Percentiles rank a stretch among this genome's conserved stretches.
These are phyloP conservation scores for Atkinsonella hypoxylon DNA, from an alignment of 2,329 filamentous ascomycete genomes.

Conservation along the genomic window DNA sequence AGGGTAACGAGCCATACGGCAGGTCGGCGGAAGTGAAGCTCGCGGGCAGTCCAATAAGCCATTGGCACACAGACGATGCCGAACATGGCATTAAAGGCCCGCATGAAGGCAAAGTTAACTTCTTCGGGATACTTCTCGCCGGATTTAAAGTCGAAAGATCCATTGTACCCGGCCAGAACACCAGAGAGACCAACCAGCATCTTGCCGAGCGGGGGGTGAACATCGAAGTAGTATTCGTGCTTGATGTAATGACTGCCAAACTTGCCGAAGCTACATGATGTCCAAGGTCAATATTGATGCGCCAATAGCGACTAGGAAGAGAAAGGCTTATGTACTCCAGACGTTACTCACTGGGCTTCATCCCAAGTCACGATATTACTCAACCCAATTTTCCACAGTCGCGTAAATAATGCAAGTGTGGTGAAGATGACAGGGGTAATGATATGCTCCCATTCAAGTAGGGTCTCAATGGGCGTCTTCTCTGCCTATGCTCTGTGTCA, in stretches of 20 bases:
- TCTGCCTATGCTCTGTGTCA: slow-evolving; percentile 16
- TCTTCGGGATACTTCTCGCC: slow-evolving; percentile 90
- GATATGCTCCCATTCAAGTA: slow-evolving; percentile 52
- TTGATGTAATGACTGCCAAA: slow-evolving; percentile 99
- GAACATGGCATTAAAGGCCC: slow-evolving; percentile 91
- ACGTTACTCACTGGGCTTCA: slow-evolving; percentile 46
- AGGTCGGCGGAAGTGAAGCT: slow-evolving; percentile 74
- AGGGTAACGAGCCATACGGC: slow-evolving; percentile 91
- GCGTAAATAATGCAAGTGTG: slow-evolving; percentile 50
- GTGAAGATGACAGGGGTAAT: slow-evolving; percentile 51
- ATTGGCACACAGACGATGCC: slow-evolving; percentile 85
- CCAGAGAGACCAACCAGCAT: slow-evolving; percentile 96
- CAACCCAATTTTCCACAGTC: slow-evolving; percentile 57
- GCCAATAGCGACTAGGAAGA: neutral
- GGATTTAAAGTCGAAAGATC: slow-evolving; percentile 98
- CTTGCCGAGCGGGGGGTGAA: slow-evolving; percentile 92
- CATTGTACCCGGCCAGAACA: slow-evolving; percentile 95
- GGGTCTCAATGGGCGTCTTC: slow-evolving; percentile 47
- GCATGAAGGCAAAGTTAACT: slow-evolving; percentile 97
- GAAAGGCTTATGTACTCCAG: neutral
- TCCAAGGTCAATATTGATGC: slow-evolving; percentile 12
- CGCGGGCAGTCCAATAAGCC: slow-evolving; percentile 89
- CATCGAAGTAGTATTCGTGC: slow-evolving; percentile 92
- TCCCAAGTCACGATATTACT: slow-evolving; percentile 58
- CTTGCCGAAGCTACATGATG: slow-evolving; percentile 63